Evolutionary conservation across 306 rosid species (phyloP), one percentile per base, ranked within the genome.

Genomic region (Quercus wislizeni): DNA sequence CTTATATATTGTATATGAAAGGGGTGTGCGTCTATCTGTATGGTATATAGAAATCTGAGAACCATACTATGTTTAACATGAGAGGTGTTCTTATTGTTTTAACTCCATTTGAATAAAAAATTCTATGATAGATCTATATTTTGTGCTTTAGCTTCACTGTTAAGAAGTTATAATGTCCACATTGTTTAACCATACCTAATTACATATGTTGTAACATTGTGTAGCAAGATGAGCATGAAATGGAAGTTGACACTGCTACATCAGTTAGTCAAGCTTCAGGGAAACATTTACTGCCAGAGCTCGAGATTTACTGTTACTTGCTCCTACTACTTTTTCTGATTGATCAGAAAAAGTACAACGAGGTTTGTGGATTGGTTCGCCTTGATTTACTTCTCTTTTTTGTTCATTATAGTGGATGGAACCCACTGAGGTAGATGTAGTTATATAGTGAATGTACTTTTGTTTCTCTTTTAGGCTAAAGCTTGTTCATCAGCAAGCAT

Each of bases 221-320:
- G 17, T 69, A 95, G 99, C 98, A 90, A 1, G 94, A 87, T 63
- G 99, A 89, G 12, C 92, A 88, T 10, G 99, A 93, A 79, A 95
- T 95, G 99, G 99, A 93, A 46, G 96, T 95, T 56, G 98, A 95
- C 54, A 90, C 93, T 3, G 96, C 91, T 54, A 86, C 98, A 21
- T 90, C 97, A 33, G 87, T 90, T 25, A 79, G 88, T 80, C 98
- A 88, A 79, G 83, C 86, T 73, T 82, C 89, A 0, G 52, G 78
- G 18, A 95, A 95, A 58, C 98, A 91, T 79, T 77, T 85, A 57
- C 78, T 89, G 75, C 99, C 97, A 12, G 99, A 95, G 90, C 86
- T 93, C n/a, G 99, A 95, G 91, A 93, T 95, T 73, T 95, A 83
- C 85, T 90, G 89, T 84, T 91, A 90, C 85, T 88, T 95, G 86